A percentile compares a stretch with the other conserved stretches of the same genome.
These are phyloP conservation scores for Pugionium dolabratum DNA, from an alignment of 345 rosid genomes.

Conservation along the genomic window DNA sequence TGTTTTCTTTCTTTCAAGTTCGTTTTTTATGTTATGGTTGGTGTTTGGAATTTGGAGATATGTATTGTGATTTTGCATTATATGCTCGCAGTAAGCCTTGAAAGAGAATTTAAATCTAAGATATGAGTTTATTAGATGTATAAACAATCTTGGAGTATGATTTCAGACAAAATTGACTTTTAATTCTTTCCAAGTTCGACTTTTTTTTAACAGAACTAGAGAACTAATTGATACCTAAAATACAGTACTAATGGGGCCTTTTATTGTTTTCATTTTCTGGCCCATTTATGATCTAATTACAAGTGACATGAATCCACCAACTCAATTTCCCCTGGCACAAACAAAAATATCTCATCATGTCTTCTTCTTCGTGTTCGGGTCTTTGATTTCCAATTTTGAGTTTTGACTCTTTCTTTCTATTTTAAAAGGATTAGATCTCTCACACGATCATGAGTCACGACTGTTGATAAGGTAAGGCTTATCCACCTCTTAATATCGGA, in stretches of 20 bases:
- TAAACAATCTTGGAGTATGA: too few relatives aligned
- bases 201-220: too few relatives aligned
- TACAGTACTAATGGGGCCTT: constrained; percentile 25
- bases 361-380: constrained; percentile 36
- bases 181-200: too few relatives aligned
- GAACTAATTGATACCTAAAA: too few relatives aligned
- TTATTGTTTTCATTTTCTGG: constrained; percentile 3
- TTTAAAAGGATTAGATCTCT: constrained; percentile 30
- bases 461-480: constrained; percentile 14
- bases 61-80: not conserved
- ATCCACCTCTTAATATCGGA: constrained; percentile 26
- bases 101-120: too few relatives aligned
- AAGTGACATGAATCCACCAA: constrained; percentile 14
- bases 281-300: constrained; percentile 17
- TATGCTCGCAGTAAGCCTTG: too few relatives aligned
- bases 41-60: constrained; percentile 10
- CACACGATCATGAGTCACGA: constrained; percentile 32
- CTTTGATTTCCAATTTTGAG: not conserved
- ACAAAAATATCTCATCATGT: constrained; percentile 27
- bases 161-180: too few relatives aligned
- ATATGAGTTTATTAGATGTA: too few relatives aligned
- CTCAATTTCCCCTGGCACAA: constrained; percentile 7
- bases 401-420: constrained; percentile 10
- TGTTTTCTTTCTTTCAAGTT: not conserved
- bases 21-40: not conserved